These are phyloP conservation scores for Lactifluus piperatus DNA, from an alignment of 768 basidiomycete genomes.

Conservation along the genomic window DNA sequence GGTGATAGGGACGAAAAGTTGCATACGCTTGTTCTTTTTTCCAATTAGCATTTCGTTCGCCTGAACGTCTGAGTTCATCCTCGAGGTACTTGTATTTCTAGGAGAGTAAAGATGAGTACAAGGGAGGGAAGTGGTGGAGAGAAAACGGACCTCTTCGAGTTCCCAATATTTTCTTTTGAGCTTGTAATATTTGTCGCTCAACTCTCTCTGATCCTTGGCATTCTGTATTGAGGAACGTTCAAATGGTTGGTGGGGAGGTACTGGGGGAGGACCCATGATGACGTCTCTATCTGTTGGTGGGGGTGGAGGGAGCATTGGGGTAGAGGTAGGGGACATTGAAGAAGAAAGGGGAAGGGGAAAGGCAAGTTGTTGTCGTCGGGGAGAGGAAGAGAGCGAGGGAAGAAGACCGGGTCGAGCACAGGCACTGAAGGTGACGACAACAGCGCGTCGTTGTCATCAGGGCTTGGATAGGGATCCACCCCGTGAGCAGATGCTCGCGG, in stretches of 20 bases:
- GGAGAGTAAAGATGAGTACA: background rate
- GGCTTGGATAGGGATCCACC: too few species aligned
- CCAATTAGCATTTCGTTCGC: conserved; percentile 54
- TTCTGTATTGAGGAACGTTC: conserved; percentile 25
- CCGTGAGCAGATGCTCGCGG: too few species aligned
- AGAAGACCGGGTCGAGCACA: too few species aligned
- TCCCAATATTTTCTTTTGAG: conserved; percentile 60
- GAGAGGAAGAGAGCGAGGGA: conserved; percentile 22
- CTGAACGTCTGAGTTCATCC: conserved; percentile 48
- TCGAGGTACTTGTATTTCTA: conserved; percentile 54
- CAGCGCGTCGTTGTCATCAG: too few species aligned
- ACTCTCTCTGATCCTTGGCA: conserved; percentile 36
- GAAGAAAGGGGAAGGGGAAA: conserved; percentile 11
- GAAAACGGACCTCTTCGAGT: conserved; percentile 49
- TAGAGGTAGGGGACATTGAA: too few species aligned
- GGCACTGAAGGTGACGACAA: too few species aligned
- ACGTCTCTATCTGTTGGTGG: too few species aligned
- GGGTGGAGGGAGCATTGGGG: too few species aligned
- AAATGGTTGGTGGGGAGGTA: conserved; percentile 29
- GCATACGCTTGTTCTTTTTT: conserved; percentile 52
- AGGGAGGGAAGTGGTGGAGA: background rate
- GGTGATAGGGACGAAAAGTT: too few species aligned
- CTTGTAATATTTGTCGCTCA: conserved; percentile 52
- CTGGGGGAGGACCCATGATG: conserved; percentile 43
- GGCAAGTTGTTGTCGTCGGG: conserved; percentile 12